Evolutionary conservation across 2,329 filamentous ascomycete genomes (phyloP), one percentile per base, ranked within the genome.

Genomic region (Bipolaris zeicola): DNA sequence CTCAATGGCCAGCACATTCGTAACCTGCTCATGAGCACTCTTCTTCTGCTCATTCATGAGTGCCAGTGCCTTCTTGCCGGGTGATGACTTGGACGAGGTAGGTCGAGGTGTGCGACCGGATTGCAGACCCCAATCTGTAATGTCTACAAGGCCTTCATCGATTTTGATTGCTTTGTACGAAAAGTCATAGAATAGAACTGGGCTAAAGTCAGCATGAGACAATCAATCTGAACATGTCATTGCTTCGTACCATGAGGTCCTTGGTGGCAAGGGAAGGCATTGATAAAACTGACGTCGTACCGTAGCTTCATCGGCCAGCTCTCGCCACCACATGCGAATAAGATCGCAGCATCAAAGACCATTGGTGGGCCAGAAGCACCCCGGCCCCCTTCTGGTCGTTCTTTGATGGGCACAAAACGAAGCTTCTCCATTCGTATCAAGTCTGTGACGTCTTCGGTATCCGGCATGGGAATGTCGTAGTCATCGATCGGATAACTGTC

Each of bases 141-240:
- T 83, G 36, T 83, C 80, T 16, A 90, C 83, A 3, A 92, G 80
- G 24, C 72, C 74, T 61, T 88, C 82, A 66, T 91, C 87, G 1
- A 84, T 87, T 50, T 82, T 80, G 37, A 89, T 82, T 1, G 80
- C 75, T 47, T 80, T 80, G 69, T 86, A 87, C 4, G 80, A 77
- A 69, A 91, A 92, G 71, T 91, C 89, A 70, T 87, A 89, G 74
- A 90, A 92, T 5, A 92, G 80, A 6, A 88, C 86, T 71, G 18
- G 1, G 2, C 26, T 11, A 5, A 3, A 18, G 49, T 70, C 36
- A 74, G 66, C 47, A 26, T 42, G 13, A 10, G 31, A 3, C 24
- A 2, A 11, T 11, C 10, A 2, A 24, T 10, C n/a, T 13, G 1
- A 1, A 4, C 2, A 16, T 26, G 20, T 13, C 2, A 1, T 6